Base-by-base conservation (phyloP, 371 early-diverging fungal species). In the Rhizopus delemar region DNA sequence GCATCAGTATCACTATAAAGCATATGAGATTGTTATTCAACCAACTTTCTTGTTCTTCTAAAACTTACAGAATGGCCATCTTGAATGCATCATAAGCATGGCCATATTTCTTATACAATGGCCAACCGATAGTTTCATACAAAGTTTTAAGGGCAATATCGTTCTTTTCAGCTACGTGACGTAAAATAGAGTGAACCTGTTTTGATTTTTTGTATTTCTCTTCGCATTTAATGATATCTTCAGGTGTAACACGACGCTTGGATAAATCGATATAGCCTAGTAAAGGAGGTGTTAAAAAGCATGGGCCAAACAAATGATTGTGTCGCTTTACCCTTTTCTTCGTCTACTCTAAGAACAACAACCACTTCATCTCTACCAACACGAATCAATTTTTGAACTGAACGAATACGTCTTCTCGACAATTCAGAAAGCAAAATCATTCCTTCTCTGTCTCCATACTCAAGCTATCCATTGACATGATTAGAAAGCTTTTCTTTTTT, bases 251-350 rank as follows among this genome's bases (percentile, higher is more conserved):
- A 70, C 95, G 89, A 73, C 97, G 90, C 85, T 99, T 98, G 34
- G 97, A 97, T 66, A 99, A 75, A 81, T 99, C 99, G 75, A 99
- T 99, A 82, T 99, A 99, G 48, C 99, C 92, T 91, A 71, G 5
- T 8, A 32, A 12, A 8, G 12, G 4, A 31, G 16, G 8, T n/a
- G 13, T 31, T 35, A 48, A 32, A 15, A 49, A 12, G 22, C 15
- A 39, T 28, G 22, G 13, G 33, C 0, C 5, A 56, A 28, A 34
- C 43, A 35, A 34, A 54, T 3, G 32, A 5, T 32, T 41, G 13
- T 28, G 9, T 48, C 3, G 39, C 32, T 41, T 59, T 72, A 90
- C 94, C 99, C 82, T 99, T 99, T 72, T 97, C 98, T 81, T 94
- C 91, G 79, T 99, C 99, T 12, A 99, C 99, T 70, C 98, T 86